A percentile compares a stretch with the other conserved stretches of the same genome.
These are phyloP conservation scores for Nymphaea colorata DNA, from an alignment of 164 flowering plant genomes.

Conservation along the genomic window DNA sequence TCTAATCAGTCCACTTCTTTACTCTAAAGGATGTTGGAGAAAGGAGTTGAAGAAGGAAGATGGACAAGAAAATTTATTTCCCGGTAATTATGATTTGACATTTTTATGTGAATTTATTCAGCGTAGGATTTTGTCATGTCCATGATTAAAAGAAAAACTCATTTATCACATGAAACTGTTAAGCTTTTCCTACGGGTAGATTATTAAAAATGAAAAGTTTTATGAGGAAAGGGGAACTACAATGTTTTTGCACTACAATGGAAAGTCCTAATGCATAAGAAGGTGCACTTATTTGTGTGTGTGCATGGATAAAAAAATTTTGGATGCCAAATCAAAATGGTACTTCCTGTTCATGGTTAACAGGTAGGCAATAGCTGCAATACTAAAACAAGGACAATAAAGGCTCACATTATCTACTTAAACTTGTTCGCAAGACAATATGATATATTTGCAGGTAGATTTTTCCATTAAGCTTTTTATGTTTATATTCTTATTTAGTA, in stretches of 20 bases:
- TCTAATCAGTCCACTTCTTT: conserved; percentile 3
- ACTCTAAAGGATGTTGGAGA: conserved; percentile 61
- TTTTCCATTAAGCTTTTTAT: no score
- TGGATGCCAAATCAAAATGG: background rate
- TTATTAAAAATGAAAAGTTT: no score
- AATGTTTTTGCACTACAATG: background rate
- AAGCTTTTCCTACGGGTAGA: background rate
- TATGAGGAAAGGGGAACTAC: background rate
- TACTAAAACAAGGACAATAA: no score
- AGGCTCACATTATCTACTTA: no score
- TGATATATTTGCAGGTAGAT: no score
- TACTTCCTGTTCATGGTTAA: no score
- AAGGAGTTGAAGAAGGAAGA: conserved; percentile 76
- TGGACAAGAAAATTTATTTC: conserved; percentile 82
- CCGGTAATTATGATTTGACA: conserved; percentile 29
- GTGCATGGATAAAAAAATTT: background rate
- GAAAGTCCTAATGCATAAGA: background rate
- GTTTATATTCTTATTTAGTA: background rate
- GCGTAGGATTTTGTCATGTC: background rate
- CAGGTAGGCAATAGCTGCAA: no score
- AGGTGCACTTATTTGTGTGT: background rate
- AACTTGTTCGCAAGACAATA: no score
- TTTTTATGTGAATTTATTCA: background rate
- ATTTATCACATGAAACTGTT: background rate
- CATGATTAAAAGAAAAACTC: background rate